Percentiles rank a stretch among this genome's conserved stretches.
phyloP scores from a whole-genome alignment of 2,329 filamentous ascomycete genomes.

The Atkinsonella texensis region DNA sequence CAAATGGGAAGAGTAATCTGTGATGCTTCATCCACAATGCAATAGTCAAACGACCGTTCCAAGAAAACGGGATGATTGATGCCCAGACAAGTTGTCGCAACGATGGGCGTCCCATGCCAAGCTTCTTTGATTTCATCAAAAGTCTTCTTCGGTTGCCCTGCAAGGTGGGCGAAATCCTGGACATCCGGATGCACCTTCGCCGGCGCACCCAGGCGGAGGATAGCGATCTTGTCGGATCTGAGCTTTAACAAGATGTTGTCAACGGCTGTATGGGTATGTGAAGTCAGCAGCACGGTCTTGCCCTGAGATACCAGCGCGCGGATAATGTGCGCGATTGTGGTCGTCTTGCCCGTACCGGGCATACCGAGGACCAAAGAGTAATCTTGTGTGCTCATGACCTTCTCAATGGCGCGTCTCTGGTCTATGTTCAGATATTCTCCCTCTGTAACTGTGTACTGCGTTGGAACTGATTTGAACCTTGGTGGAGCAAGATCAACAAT shows the following conservation, averaged over 20 bases:
- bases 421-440: constrained; percentile 70
- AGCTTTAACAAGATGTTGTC: constrained; percentile 97
- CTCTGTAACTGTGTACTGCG: constrained; percentile 50
- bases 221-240: constrained; percentile 60
- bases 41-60: constrained; percentile 89
- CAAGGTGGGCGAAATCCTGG: constrained; percentile 70
- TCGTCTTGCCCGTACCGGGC: constrained; percentile 97
- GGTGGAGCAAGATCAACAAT: constrained; percentile 69
- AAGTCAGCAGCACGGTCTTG: constrained; percentile 86
- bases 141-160: constrained; percentile 57
- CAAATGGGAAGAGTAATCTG: constrained; percentile 96
- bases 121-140: constrained; percentile 75
- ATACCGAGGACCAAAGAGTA: constrained; percentile 97
- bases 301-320: constrained; percentile 76
- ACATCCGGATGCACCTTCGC: constrained; percentile 85
- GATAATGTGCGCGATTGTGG: constrained; percentile 95
- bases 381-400: constrained; percentile 90
- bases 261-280: constrained; percentile 93
- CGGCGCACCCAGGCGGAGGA: constrained; percentile 73
- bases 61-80: constrained; percentile 83
- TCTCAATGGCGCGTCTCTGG: constrained; percentile 75
- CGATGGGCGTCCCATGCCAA: constrained; percentile 78
- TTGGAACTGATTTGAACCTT: constrained; percentile 55
- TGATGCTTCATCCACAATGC: constrained; percentile 94
- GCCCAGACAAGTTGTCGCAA: constrained; percentile 89